Conservation (phyloP, 2,329 filamentous ascomycete genomes). For the Ophiostoma triangulosporum region DNA sequence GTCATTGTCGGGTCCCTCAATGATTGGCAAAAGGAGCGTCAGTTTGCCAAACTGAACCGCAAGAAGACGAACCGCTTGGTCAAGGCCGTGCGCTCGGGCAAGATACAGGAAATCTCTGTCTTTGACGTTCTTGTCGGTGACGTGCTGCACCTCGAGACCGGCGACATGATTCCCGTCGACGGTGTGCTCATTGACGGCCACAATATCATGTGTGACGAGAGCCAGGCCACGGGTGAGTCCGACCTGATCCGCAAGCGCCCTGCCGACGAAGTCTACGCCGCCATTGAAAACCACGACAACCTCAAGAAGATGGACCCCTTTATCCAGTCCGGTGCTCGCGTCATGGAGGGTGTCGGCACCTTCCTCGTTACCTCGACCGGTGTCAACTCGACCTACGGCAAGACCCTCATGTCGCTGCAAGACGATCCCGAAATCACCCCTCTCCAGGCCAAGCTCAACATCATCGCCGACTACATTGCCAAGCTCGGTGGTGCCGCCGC, state of each 20-base stretch:
- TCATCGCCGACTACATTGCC: conserved; percentile 64
- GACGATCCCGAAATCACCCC: conserved; percentile 64
- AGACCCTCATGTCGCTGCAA: conserved; percentile 60
- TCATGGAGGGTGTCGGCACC: conserved; percentile 64
- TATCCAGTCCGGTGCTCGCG: conserved; percentile 71
- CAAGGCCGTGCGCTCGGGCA: conserved; percentile 59
- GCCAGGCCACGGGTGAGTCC: conserved; percentile 66
- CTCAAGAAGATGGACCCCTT: conserved; percentile 68
- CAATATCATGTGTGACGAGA: conserved; percentile 65
- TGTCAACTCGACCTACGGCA: conserved; percentile 60
- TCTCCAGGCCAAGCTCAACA: conserved; percentile 61
- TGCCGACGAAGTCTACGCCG: conserved; percentile 54
- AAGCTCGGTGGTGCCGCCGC: conserved; percentile 66
- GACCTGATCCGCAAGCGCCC: conserved; percentile 57
- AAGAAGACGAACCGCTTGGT: conserved; percentile 66
- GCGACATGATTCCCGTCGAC: conserved; percentile 61
- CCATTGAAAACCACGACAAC: conserved; percentile 51
- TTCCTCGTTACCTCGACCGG: conserved; percentile 64
- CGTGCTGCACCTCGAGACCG: conserved; percentile 58
- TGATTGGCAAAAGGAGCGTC: conserved; percentile 68
- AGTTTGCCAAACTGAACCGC: conserved; percentile 65
- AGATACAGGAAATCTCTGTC: conserved; percentile 54
- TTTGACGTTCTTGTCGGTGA: conserved; percentile 58
- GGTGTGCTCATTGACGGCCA: conserved; percentile 60
- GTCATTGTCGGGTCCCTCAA: conserved; percentile 65